Percentiles rank a stretch among this genome's conserved stretches.
Conservation (phyloP, 2,329 filamentous ascomycete species). For the Chlorencoelia australis region DNA sequence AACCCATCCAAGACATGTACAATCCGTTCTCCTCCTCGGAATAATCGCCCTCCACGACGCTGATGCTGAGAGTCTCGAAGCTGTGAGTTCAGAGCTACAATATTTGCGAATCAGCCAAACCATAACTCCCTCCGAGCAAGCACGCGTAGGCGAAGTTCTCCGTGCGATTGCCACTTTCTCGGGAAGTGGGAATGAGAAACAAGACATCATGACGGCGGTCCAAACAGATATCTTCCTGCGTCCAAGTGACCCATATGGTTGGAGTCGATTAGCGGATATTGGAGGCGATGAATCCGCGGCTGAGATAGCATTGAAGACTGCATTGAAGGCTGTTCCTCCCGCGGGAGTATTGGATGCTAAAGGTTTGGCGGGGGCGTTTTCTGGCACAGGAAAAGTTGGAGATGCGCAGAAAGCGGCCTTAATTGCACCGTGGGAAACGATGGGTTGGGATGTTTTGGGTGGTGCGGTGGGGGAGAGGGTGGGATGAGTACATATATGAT, state of each 20-base stretch:
- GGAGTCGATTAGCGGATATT: slow-evolving; percentile 61
- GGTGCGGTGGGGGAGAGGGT: too few relatives aligned
- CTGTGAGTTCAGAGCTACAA: slow-evolving; percentile 69
- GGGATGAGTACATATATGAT: too few relatives aligned
- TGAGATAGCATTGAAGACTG: slow-evolving; percentile 75
- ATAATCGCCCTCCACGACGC: slow-evolving; percentile 74
- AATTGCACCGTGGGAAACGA: slow-evolving; percentile 63
- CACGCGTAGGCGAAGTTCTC: slow-evolving; percentile 63
- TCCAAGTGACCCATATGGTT: slow-evolving; percentile 70
- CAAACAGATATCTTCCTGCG: slow-evolving; percentile 72
- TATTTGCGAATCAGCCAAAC: slow-evolving; percentile 57
- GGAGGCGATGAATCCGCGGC: slow-evolving; percentile 44
- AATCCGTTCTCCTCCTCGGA: slow-evolving; percentile 70
- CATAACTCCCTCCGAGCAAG: slow-evolving; percentile 52
- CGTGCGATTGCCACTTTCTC: slow-evolving; percentile 59
- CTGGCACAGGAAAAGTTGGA: slow-evolving; percentile 57
- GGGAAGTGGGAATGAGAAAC: slow-evolving; percentile 34
- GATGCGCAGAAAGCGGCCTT: slow-evolving; percentile 72
- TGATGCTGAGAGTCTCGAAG: slow-evolving; percentile 69
- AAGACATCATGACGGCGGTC: slow-evolving; percentile 51
- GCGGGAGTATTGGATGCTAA: slow-evolving; percentile 55
- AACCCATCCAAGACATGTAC: slow-evolving; percentile 62
- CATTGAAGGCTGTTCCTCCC: slow-evolving; percentile 63
- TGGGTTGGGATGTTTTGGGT: slow-evolving; percentile 22
- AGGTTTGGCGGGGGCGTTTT: slow-evolving; percentile 64